Evolutionary conservation across 1,284 basidiomycete genomes (phyloP).

Genomic region (Calocybe gambosa): DNA sequence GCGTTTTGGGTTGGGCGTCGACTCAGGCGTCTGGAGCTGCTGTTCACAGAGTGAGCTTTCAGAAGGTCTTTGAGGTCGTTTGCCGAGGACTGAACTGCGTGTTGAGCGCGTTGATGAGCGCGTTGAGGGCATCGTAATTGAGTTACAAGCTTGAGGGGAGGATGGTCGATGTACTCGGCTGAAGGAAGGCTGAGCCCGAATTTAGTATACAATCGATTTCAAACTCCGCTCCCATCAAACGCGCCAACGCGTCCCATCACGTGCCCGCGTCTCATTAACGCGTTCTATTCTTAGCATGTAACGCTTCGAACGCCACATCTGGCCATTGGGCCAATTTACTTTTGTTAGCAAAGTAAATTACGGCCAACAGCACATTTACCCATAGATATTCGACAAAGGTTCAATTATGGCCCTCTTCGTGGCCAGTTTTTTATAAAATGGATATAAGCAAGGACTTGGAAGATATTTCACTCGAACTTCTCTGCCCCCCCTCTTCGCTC

Average conservation of each 20-base stretch:
- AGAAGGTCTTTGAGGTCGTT: constrained; percentile 43
- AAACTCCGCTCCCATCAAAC: constrained; percentile 31
- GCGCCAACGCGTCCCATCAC: constrained; percentile 33
- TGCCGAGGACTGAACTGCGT: constrained; percentile 51
- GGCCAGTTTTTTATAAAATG: neutral
- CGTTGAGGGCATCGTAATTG: constrained; percentile 19
- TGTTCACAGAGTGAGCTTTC: constrained; percentile 28
- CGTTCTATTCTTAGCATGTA: constrained; percentile 7
- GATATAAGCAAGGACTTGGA: neutral
- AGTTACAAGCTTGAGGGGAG: constrained; percentile 10
- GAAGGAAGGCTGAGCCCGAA: constrained; percentile 17
- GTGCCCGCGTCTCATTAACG: constrained; percentile 21
- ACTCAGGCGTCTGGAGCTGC: constrained; percentile 51
- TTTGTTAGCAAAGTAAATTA: too few relatives aligned
- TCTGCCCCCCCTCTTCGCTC: neutral
- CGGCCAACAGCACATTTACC: too few relatives aligned
- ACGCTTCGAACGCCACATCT: constrained; percentile 5
- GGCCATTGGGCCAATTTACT: neutral
- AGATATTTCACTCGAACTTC: neutral
- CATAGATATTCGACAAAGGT: neutral
- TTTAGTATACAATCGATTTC: constrained; percentile 20
- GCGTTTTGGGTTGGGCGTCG: constrained; percentile 61
- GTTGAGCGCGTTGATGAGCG: constrained; percentile 28
- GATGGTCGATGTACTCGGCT: constrained; percentile 22
- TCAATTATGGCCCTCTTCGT: neutral